phyloP scores from a whole-genome alignment of 129 eudicot species.

The Artemisia argyi region DNA sequence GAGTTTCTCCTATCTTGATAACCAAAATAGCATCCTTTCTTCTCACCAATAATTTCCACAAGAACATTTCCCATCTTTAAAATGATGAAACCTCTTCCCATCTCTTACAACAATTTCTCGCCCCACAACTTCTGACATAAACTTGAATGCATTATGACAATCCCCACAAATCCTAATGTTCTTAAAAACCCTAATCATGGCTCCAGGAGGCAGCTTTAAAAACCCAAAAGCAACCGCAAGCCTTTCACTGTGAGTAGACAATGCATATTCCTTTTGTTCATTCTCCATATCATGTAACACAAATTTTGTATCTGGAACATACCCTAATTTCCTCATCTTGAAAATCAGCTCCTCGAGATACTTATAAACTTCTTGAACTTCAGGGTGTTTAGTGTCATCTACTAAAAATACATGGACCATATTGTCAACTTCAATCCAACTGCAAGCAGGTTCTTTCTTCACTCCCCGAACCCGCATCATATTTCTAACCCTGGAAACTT shows the following conservation, averaged over 20 bases:
- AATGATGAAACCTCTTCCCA: conserved; percentile 30
- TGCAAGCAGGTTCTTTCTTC: conserved; percentile 91
- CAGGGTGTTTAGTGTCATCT: conserved; percentile 77
- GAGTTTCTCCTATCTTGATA: background rate
- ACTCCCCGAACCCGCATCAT: conserved; percentile 86
- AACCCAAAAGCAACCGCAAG: conserved; percentile 84
- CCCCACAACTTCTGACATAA: conserved; percentile 22
- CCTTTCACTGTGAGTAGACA: conserved; percentile 89
- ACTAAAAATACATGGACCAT: conserved; percentile 85
- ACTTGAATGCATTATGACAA: conserved; percentile 27
- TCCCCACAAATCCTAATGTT: conserved; percentile 53
- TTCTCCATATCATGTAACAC: conserved; percentile 39
- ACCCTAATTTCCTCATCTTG: conserved; percentile 48
- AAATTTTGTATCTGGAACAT: conserved; percentile 25
- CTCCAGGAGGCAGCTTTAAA: conserved; percentile 71
- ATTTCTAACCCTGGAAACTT: conserved; percentile 59
- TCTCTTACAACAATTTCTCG: conserved; percentile 30
- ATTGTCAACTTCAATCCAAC: conserved; percentile 88
- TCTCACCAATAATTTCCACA: conserved; percentile 31
- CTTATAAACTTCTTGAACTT: conserved; percentile 55
- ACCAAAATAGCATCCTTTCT: background rate
- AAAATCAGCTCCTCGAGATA: conserved; percentile 56
- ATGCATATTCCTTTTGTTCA: conserved; percentile 72
- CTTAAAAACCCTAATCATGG: conserved; percentile 70
- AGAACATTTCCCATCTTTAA: conserved; percentile 25